These are phyloP conservation scores for Croton setiger DNA, from an alignment of 441 rosid genomes.

Conservation along the genomic window DNA sequence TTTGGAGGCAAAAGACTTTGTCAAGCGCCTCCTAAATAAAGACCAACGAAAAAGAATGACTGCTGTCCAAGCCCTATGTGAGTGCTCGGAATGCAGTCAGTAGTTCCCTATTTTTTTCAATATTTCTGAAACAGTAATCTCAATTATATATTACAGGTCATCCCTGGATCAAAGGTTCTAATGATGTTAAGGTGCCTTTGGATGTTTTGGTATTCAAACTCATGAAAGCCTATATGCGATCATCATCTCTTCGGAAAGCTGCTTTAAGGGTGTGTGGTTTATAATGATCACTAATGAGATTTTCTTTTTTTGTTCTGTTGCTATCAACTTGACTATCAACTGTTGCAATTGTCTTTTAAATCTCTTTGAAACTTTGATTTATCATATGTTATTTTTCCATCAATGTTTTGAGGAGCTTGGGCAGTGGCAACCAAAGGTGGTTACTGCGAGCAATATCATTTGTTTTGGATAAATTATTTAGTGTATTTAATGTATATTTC, in stretches of 20 bases:
- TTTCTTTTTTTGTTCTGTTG: constrained; percentile 14
- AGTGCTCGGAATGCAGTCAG: constrained; percentile 35
- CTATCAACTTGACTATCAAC: background rate
- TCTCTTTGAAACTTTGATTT: background rate
- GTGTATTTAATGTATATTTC: constrained; percentile 3
- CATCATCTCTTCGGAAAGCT: constrained; percentile 91
- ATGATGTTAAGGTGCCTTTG: constrained; percentile 63
- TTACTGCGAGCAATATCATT: background rate
- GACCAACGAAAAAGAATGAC: constrained; percentile 94
- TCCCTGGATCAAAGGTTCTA: constrained; percentile 76
- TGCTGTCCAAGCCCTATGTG: constrained; percentile 94
- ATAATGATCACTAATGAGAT: constrained; percentile 10
- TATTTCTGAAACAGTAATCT: constrained; percentile 3
- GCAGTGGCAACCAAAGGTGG: background rate
- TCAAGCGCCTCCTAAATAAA: constrained; percentile 74
- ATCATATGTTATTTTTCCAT: background rate
- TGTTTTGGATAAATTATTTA: background rate
- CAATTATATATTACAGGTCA: constrained; percentile 56
- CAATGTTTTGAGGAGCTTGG: constrained; percentile 3
- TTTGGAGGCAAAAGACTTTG: constrained; percentile 88
- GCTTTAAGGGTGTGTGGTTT: constrained; percentile 68
- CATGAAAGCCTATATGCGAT: constrained; percentile 86
- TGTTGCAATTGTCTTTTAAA: background rate
- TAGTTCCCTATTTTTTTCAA: background rate
- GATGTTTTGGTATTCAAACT: constrained; percentile 77